Base-by-base conservation (phyloP, 257 asterid genomes). In the Echium plantagineum region DNA sequence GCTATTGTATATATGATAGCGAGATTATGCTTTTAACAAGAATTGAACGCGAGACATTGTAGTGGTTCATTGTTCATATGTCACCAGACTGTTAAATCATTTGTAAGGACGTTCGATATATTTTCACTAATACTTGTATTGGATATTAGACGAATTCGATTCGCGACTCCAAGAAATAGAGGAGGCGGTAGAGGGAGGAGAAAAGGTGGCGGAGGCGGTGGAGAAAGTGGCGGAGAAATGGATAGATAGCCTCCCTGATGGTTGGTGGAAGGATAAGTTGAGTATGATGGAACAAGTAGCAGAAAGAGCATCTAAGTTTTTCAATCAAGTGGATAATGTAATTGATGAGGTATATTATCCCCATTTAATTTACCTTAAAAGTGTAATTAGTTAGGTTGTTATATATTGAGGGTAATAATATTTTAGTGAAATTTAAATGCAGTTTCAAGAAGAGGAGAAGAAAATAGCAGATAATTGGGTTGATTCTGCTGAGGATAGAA, bases 171-270 rank as follows among this genome's bases (percentile, higher is more conserved):
- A 86, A 20, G 69, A 67, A 6, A 80, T 83, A 16, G 95, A 83
- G 65, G 20, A 83, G 15, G 59, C 83, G 5, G 82, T 66, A 54
- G 94, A 85, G 60, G 79, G 66, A 21, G 86, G 82, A 47, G 95
- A 86, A 55, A 74, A 75, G 60, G 85, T 83, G 72, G 93, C 93
- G 9, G 80, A 21, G 57, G 62, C 53, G 48, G 84, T 85, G 15
- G 90, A 85, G 63, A 78, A 78, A 24, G 69, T 77, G 3, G 78
- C 84, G 0, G 95, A 86, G 38, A 67, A 72, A 35, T 58, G 83
- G 13, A 71, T 48, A 58, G 72, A 74, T 9, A 83, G 78, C 65
- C 78, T 86, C 10, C 95, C 95, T 0, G 69, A 75, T 15, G 91
- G 95, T 1, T 69, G 73, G 26, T 66, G 81, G 18, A 80, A 68